Evolutionary conservation across 148 eudicot species (phyloP).

Genomic region (Chenopodium formosanum): DNA sequence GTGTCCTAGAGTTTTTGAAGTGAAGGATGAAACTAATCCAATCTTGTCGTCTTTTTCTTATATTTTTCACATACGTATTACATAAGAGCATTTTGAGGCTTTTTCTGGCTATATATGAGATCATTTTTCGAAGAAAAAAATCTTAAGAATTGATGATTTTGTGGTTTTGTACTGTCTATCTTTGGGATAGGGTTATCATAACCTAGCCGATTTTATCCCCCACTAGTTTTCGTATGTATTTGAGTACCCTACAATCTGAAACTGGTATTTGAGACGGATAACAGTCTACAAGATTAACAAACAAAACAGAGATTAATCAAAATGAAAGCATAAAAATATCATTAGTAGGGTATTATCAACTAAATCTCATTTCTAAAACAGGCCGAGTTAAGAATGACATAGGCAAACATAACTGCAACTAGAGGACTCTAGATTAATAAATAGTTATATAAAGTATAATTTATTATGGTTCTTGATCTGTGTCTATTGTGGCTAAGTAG

Average conservation of each 20-base stretch:
- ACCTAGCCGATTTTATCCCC: background rate
- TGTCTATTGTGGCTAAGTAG: conserved; percentile 17
- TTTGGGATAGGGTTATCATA: background rate
- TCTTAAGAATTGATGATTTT: background rate
- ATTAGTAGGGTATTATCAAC: background rate
- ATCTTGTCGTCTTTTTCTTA: too few species aligned
- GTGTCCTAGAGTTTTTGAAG: background rate
- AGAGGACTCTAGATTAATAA: background rate
- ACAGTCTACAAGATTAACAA: background rate
- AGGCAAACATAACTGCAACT: background rate
- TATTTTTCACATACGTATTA: too few species aligned
- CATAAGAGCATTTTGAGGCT: background rate
- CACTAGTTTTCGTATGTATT: background rate
- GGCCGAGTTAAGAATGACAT: background rate
- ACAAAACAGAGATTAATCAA: background rate
- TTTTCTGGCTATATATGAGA: background rate
- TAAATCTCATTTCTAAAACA: background rate
- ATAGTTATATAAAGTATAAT: background rate
- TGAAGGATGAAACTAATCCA: background rate
- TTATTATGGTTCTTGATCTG: background rate
- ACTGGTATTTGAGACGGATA: background rate
- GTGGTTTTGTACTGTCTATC: background rate
- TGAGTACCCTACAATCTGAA: background rate
- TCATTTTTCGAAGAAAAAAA: background rate
- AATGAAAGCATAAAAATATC: background rate